phyloP scores from a whole-genome alignment of 768 basidiomycete genomes.

The Gloeopeniophorella convolvens region DNA sequence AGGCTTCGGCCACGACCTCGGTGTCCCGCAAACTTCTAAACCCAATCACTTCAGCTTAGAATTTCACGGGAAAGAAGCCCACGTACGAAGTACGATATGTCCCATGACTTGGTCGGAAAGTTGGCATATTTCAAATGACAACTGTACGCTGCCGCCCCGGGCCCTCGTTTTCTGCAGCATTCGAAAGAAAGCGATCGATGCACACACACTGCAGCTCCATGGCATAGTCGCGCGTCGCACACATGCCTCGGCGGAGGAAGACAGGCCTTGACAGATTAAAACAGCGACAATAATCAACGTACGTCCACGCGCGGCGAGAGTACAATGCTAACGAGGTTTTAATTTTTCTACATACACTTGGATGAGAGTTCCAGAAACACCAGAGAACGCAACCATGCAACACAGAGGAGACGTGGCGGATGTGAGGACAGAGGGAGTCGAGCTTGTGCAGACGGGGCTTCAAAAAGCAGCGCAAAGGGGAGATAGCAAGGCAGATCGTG shows the following conservation, averaged over 20 bases:
- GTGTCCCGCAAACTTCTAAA: too few relatives aligned
- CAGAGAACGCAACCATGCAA: slow-evolving; percentile 3
- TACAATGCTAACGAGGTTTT: slow-evolving; percentile 14
- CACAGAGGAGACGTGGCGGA: slow-evolving; percentile 4
- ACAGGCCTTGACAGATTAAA: background rate
- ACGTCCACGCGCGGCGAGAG: slow-evolving; percentile 8
- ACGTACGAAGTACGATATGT: too few relatives aligned
- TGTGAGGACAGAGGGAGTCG: slow-evolving; percentile 8
- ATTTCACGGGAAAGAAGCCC: too few relatives aligned
- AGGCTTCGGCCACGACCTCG: too few relatives aligned
- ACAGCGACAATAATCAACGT: background rate
- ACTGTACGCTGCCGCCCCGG: background rate
- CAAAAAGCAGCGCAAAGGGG: slow-evolving; percentile 6
- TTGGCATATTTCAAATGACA: background rate
- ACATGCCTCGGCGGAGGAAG: background rate
- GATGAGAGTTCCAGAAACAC: slow-evolving; percentile 11
- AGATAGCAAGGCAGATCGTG: slow-evolving; percentile 15
- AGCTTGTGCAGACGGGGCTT: background rate
- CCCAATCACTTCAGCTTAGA: too few relatives aligned
- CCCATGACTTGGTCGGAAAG: background rate
- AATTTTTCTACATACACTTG: slow-evolving; percentile 17
- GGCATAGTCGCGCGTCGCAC: background rate
- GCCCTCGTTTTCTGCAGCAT: background rate
- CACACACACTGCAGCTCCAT: background rate
- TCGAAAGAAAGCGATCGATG: background rate